These are phyloP conservation scores for Mercurialis annua DNA, from an alignment of 345 rosid species.

Conservation along the genomic window DNA sequence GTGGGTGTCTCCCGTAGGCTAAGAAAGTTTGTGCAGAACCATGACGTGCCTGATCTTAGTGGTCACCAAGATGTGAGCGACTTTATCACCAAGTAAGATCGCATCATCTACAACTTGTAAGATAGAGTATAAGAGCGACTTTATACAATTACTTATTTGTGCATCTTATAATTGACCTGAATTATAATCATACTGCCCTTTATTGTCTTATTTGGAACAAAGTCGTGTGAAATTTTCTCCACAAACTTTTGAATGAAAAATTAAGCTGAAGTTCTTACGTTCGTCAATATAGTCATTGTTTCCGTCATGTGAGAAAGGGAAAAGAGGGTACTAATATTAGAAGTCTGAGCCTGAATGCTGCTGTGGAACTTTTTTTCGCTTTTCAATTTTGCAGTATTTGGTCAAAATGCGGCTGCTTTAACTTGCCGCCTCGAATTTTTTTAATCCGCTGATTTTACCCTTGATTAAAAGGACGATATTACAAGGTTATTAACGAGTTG, in stretches of 20 bases:
- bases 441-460: not conserved
- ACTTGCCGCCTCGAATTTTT: not conserved
- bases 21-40: conserved; percentile 85
- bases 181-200: not conserved
- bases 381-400: not conserved
- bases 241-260: not conserved
- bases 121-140: not conserved
- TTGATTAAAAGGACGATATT: too few relatives aligned
- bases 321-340: not conserved
- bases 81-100: conserved; percentile 78
- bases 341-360: too few relatives aligned
- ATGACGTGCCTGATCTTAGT: conserved; percentile 82
- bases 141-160: not conserved
- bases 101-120: not conserved
- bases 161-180: not conserved
- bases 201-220: not conserved
- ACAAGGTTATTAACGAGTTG: not conserved
- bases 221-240: not conserved
- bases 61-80: conserved; percentile 88
- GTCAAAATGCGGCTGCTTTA: not conserved
- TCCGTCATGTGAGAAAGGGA: not conserved
- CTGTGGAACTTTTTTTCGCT: too few relatives aligned
- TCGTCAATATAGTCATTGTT: not conserved
- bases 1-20: conserved; percentile 84
- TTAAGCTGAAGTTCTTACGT: not conserved